Evolutionary conservation across 176 grass and related monocot species (phyloP).

Genomic region (Sorghum bicolor): Sorghum_bicolor_NCBIv3 NC_012878.2:51779001-51779500

Average conservation of each 20-base stretch:
- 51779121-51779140: conserved; percentile 56
- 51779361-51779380: conserved; percentile 83
- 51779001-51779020: neutral
- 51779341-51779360: conserved; percentile 81
- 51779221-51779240: neutral
- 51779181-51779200: conserved; percentile 70
- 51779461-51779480: conserved; percentile 35
- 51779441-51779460: conserved; percentile 38
- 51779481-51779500: conserved; percentile 41
- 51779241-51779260: neutral
- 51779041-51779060: conserved; percentile 66
- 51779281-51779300: neutral
- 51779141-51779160: conserved; percentile 56
- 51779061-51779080: conserved; percentile 81
- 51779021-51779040: neutral
- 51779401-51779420: neutral
- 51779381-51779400: conserved; percentile 83
- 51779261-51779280: neutral
- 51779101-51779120: conserved; percentile 78
- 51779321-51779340: conserved; percentile 84
- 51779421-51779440: conserved; percentile 52
- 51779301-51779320: neutral
- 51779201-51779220: conserved; percentile 87
- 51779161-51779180: conserved; percentile 77
- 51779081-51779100: conserved; percentile 81